phyloP scores from a whole-genome alignment of 139 green algal species.

The Zygnema cylindricum region DNA sequence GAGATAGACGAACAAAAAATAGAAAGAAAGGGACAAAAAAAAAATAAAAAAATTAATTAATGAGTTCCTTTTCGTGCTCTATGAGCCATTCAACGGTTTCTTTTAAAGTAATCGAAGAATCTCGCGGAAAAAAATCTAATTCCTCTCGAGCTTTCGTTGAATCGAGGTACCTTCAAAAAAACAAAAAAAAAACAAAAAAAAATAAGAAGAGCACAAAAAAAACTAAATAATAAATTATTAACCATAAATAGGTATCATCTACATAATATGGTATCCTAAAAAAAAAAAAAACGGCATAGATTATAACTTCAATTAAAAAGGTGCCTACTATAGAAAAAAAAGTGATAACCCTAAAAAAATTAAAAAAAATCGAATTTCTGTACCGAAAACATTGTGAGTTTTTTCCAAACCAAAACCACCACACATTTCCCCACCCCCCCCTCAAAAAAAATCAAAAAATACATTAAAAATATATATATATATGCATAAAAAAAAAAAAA shows the following conservation, averaged over 20 bases:
- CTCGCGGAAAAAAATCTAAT: background rate
- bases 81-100: background rate
- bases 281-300: background rate
- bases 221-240: background rate
- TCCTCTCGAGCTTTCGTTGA: background rate
- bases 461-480: too few species aligned
- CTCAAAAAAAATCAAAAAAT: too few species aligned
- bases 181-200: too few species aligned
- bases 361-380: background rate
- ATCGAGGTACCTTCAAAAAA: background rate
- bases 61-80: background rate
- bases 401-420: too few species aligned
- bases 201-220: too few species aligned
- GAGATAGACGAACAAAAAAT: too few species aligned
- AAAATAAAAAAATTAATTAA: too few species aligned
- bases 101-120: background rate
- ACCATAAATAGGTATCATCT: background rate
- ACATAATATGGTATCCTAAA: too few species aligned
- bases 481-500: too few species aligned
- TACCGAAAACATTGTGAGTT: conserved; percentile 1
- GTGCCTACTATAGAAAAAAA: background rate
- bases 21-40: too few species aligned
- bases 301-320: background rate
- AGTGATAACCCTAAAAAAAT: background rate
- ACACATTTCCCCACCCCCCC: too few species aligned